Conservation (phyloP, 345 rosid species). For the Bretschneidera sinensis region DNA sequence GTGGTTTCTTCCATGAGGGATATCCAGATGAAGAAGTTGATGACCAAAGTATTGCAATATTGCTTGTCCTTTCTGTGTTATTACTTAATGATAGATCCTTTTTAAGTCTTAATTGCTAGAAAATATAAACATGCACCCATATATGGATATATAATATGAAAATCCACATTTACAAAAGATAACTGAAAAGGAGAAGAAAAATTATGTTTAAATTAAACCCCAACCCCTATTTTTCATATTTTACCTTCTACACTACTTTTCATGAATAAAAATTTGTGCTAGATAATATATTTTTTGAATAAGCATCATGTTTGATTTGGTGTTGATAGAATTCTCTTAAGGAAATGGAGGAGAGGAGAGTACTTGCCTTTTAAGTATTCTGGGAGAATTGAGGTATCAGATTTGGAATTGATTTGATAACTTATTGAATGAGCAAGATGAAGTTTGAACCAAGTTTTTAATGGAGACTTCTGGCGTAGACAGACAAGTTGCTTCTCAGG, state of each 20-base stretch:
- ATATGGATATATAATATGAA: neutral
- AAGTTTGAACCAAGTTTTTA: neutral
- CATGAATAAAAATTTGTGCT: neutral
- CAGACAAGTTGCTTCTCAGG: neutral
- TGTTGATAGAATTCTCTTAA: too few species aligned
- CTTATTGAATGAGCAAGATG: too few species aligned
- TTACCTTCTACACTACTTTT: too few species aligned
- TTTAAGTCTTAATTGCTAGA: neutral
- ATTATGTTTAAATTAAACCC: too few species aligned
- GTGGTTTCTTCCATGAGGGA: conserved; percentile 34
- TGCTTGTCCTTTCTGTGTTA: neutral
- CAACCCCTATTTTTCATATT: too few species aligned
- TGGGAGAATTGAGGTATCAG: too few species aligned
- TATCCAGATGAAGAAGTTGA: conserved; percentile 28
- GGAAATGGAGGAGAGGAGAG: too few species aligned
- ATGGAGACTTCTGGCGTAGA: neutral
- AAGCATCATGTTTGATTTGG: neutral
- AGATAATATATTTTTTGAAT: neutral
- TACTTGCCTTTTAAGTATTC: too few species aligned
- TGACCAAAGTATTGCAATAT: conserved; percentile 37
- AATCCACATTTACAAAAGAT: neutral
- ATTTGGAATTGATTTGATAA: too few species aligned
- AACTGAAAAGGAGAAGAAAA: neutral
- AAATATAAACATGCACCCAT: neutral
- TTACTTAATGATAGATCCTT: neutral